phyloP scores from a whole-genome alignment of 371 early-diverging fungal genomes.

The Mucor saturninus region DNA sequence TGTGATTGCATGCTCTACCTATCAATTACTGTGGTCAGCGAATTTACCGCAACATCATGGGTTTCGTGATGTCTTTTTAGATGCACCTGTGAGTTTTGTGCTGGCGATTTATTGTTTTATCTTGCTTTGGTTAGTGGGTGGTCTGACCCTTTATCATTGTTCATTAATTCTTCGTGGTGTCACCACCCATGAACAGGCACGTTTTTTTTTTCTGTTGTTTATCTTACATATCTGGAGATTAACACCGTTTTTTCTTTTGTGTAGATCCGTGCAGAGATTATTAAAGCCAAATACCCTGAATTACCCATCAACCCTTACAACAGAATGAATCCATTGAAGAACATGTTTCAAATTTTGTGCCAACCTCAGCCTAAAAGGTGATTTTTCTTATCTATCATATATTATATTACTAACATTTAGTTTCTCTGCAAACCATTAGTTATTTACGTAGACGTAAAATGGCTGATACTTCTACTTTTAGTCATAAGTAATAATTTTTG shows the following conservation, averaged over 20 bases:
- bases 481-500: background rate
- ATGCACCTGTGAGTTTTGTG: conserved; percentile 61
- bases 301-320: conserved; percentile 57
- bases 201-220: too few relatives aligned
- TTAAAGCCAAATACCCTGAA: conserved; percentile 52
- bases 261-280: conserved; percentile 31
- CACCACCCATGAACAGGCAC: conserved; percentile 89
- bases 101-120: conserved; percentile 68
- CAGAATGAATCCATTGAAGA: conserved; percentile 46
- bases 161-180: conserved; percentile 72
- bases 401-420: too few relatives aligned
- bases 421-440: conserved; percentile 14
- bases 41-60: conserved; percentile 4
- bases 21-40: conserved; percentile 60
- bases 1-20: conserved; percentile 59
- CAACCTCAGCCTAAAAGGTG: conserved; percentile 65
- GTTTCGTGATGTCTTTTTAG: conserved; percentile 28
- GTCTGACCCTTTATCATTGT: conserved; percentile 78
- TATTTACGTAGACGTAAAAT: conserved; percentile 47
- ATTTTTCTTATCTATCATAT: background rate
- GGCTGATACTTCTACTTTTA: conserved; percentile 28
- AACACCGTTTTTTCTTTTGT: background rate
- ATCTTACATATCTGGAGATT: background rate
- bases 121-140: conserved; percentile 68
- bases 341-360: conserved; percentile 63